phyloP scores from a whole-genome alignment of 2,329 filamentous ascomycete genomes.

The Talaromyces funiculosus region DNA sequence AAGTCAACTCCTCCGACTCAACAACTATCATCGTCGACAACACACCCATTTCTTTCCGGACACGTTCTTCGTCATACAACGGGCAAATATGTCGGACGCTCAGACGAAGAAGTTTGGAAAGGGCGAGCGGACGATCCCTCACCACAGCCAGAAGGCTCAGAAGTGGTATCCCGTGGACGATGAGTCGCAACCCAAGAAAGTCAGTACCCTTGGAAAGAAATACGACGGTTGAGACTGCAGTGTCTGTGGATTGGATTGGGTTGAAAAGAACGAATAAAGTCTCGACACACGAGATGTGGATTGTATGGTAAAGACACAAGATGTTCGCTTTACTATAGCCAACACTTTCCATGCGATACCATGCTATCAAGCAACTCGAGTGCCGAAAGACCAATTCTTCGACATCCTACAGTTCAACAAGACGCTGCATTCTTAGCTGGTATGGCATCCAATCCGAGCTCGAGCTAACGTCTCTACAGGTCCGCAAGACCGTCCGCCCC shows the following conservation, averaged over 20 bases:
- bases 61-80: constrained; percentile 36
- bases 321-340: constrained; percentile 18
- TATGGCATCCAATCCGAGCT: neutral
- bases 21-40: constrained; percentile 41
- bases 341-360: neutral
- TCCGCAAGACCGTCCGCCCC: constrained; percentile 87
- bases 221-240: constrained; percentile 2
- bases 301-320: constrained; percentile 10
- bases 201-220: constrained; percentile 52
- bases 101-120: constrained; percentile 96
- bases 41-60: constrained; percentile 28
- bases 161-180: constrained; percentile 99
- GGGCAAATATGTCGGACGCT: constrained; percentile 52
- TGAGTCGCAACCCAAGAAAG: constrained; percentile 84
- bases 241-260: constrained; percentile 7
- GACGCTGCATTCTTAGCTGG: constrained; percentile 2
- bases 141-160: constrained; percentile 83
- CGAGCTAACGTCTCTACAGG: constrained; percentile 47
- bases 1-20: constrained; percentile 32
- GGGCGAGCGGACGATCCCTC: constrained; percentile 86
- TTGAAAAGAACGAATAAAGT: neutral
- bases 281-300: neutral
- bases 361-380: neutral
- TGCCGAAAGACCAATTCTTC: neutral
- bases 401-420: neutral